A percentile compares a stretch with the other conserved stretches of the same genome.
Conservation (phyloP, 805 yeast genomes). For the Starmerella sp. region DNA sequence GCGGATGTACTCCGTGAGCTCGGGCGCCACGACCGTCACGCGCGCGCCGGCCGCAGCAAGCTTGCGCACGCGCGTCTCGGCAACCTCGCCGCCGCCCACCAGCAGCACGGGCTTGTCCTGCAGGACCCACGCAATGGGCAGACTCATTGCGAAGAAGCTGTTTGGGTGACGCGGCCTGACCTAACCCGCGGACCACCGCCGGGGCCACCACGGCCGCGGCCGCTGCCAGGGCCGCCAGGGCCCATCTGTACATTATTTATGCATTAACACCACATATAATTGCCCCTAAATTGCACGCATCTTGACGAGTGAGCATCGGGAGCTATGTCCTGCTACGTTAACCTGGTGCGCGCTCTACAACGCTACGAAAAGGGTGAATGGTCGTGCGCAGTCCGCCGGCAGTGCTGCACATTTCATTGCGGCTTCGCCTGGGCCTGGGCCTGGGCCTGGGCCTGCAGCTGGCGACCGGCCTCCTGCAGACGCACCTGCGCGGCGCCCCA, state of each 20-base stretch:
- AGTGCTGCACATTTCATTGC: not conserved
- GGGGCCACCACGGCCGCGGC: no score
- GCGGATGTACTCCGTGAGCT: conserved; percentile 37
- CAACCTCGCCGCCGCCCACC: conserved; percentile 62
- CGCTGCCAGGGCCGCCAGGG: no score
- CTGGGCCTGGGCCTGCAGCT: conserved; percentile 7
- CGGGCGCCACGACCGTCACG: conserved; percentile 52
- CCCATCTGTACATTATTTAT: no score
- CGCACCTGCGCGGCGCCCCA: conserved; percentile 15
- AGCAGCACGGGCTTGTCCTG: conserved; percentile 51
- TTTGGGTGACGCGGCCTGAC: not conserved
- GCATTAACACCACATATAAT: no score
- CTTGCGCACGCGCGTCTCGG: conserved; percentile 55
- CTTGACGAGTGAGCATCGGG: no score
- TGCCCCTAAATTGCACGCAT: no score
- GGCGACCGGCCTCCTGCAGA: conserved; percentile 9
- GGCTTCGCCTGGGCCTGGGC: not conserved
- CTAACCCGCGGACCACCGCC: not conserved
- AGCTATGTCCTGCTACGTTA: no score
- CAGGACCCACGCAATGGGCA: conserved; percentile 21
- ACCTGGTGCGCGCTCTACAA: no score
- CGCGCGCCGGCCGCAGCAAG: conserved; percentile 58
- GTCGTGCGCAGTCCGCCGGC: not conserved
- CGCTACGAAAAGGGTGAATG: no score
- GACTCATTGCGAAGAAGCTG: conserved; percentile 4